These are phyloP conservation scores for Yamadazyma scolyti DNA, from an alignment of 805 yeast species.

Conservation along the genomic window DNA sequence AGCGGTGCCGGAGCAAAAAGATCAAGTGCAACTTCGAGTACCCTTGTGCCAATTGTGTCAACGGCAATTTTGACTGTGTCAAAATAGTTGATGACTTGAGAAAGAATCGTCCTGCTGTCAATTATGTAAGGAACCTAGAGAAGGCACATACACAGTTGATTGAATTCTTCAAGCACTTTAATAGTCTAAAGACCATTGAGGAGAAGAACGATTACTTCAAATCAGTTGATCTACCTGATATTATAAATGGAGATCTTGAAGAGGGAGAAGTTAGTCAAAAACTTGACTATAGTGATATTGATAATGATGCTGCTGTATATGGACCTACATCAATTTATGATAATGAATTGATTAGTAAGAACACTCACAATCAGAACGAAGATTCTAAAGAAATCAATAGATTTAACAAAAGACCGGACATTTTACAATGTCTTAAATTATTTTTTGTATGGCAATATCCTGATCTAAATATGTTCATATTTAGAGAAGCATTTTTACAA, in stretches of 20 bases:
- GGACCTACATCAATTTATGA: constrained; percentile 47
- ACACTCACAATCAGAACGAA: constrained; percentile 10
- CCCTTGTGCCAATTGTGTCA: constrained; percentile 48
- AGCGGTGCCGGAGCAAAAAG: constrained; percentile 39
- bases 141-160: constrained; percentile 21
- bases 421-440: constrained; percentile 35
- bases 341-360: constrained; percentile 16
- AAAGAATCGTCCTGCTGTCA: constrained; percentile 46
- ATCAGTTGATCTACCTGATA: constrained; percentile 14
- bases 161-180: constrained; percentile 21
- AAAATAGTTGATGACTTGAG: constrained; percentile 47
- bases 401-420: constrained; percentile 32
- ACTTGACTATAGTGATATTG: constrained; percentile 9
- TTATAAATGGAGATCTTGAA: constrained; percentile 1
- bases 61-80: constrained; percentile 42
- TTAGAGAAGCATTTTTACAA: constrained; percentile 56
- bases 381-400: constrained; percentile 16
- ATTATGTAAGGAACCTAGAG: constrained; percentile 47
- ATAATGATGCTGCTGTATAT: constrained; percentile 33
- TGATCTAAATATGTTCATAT: constrained; percentile 59
- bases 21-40: constrained; percentile 47
- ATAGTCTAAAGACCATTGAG: constrained; percentile 14
- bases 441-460: constrained; percentile 67
- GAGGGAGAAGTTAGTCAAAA: constrained; percentile 1
- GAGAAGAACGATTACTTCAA: constrained; percentile 18